Evolutionary conservation across 345 rosid genomes (phyloP).

Genomic region (Euclidium syriacum): DNA sequence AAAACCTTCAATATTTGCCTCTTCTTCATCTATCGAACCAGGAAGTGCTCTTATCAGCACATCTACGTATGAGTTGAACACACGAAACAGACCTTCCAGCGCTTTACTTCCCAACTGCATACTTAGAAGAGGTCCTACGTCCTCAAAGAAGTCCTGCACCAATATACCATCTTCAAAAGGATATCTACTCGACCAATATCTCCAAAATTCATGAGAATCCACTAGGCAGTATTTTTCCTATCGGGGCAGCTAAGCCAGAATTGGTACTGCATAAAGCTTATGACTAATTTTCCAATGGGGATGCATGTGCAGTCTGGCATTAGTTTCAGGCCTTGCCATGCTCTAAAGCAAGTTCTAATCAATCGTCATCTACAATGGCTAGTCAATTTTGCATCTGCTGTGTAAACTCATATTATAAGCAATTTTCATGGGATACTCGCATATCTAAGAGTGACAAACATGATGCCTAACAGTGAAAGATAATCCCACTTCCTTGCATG

Average conservation of each 20-base stretch:
- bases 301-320: neutral
- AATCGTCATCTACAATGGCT: neutral
- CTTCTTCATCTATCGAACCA: constrained; percentile 96
- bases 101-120: constrained; percentile 98
- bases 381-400: constrained; percentile 1
- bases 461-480: neutral
- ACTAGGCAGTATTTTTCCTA: neutral
- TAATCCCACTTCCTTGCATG: constrained; percentile 4
- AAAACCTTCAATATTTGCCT: constrained; percentile 68
- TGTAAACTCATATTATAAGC: neutral
- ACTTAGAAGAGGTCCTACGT: constrained; percentile 91
- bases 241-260: neutral
- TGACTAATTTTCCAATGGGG: neutral
- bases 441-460: neutral
- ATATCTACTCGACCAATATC: constrained; percentile 18
- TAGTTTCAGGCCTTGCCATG: neutral
- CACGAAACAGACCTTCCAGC: constrained; percentile 89
- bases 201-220: neutral
- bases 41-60: constrained; percentile 92
- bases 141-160: constrained; percentile 94
- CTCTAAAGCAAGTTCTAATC: constrained; percentile 1
- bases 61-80: constrained; percentile 81
- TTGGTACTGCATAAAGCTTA: neutral
- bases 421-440: neutral
- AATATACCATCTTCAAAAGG: neutral